Conservation (phyloP, 139 green algal genomes). For the Chlorella sorokiniana region DNA sequence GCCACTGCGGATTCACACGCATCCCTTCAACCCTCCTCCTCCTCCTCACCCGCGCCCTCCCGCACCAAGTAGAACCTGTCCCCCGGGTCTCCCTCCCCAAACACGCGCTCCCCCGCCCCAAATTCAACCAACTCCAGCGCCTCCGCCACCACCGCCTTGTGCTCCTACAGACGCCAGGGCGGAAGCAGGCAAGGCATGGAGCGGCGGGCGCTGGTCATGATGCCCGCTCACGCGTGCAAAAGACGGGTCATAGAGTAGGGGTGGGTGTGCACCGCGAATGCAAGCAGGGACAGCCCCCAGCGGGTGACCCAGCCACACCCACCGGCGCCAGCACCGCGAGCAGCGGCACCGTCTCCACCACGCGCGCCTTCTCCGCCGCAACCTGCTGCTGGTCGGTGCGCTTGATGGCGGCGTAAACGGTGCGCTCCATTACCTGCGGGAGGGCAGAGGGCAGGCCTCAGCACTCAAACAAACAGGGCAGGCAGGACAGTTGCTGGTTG, state of each 20-base stretch:
- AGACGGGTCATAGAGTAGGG: too few species aligned
- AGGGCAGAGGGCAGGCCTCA: too few species aligned
- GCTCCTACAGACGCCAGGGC: slow-evolving; percentile 51
- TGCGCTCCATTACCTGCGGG: slow-evolving; percentile 75
- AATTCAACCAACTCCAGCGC: slow-evolving; percentile 71
- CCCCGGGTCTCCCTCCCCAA: slow-evolving; percentile 56
- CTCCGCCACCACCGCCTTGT: slow-evolving; percentile 77
- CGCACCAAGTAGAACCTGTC: slow-evolving; percentile 73
- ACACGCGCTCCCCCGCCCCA: slow-evolving; percentile 49
- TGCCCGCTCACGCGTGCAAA: too few species aligned
- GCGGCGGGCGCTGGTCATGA: neutral
- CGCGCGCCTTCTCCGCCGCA: slow-evolving; percentile 58
- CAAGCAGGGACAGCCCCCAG: too few species aligned
- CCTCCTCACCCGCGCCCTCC: slow-evolving; percentile 60
- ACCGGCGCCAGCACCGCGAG: slow-evolving; percentile 69
- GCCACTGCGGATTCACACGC: neutral
- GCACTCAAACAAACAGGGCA: too few species aligned
- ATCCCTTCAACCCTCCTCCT: neutral
- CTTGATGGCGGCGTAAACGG: slow-evolving; percentile 82
- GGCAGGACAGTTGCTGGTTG: neutral
- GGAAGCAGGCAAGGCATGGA: slow-evolving; percentile 72
- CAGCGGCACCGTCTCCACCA: slow-evolving; percentile 70
- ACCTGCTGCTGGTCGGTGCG: slow-evolving; percentile 65
- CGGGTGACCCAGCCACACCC: too few species aligned
- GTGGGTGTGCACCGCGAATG: too few species aligned